Evolutionary conservation across 768 basidiomycete species (phyloP), one percentile per base, ranked within the genome.

Genomic region (Favolaschia claudopus): DNA sequence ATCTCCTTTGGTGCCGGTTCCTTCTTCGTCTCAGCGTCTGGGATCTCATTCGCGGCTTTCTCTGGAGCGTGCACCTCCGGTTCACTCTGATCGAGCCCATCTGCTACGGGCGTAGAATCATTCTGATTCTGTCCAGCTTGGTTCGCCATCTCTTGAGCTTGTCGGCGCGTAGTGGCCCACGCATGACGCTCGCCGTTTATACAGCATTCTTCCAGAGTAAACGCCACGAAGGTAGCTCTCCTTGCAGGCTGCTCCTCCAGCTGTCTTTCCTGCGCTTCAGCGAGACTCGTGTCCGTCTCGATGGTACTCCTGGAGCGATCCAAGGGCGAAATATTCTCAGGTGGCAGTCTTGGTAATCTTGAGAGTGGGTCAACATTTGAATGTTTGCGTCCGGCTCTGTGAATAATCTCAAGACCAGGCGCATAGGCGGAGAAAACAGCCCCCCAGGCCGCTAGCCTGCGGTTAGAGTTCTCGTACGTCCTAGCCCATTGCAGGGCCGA

Each of bases 401-500:
- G 56, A 3, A 58, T 27, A 1, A 58, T 58, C n/a, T 54, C 28
- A 29, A 59, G 9, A 0, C 46, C 46, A 0, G 58, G 58, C 0
- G 39, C 50, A 14, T 32, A 63, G 0, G 51, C 62, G 0, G 64
- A 55, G 31, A 71, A 72, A n/a, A 73, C 55, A 0, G 66, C 36
- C 47, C 70, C 69, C 70, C 67, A 74, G 0, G 68, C 54, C 0
- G 57, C 46, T 1, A 74, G 46, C 2, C 70, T 15, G 2, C 42
- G 13, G 28, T 64, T 64, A 0, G 53, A 34, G 8, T 60, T 64
- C 40, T 64, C 51, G 15, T 55, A 64, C 0, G 53, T 55, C 5
- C 36, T 38, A 0, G 51, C 53, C 62, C 62, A 64, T 9, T 60
- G 58, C 2, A 63, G 31, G 0, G 59, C 34, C n/a, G n/a, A n/a